Evolutionary conservation across 352 stramenopile species (phyloP).

Genomic region (Globisporangium emineosum): DNA sequence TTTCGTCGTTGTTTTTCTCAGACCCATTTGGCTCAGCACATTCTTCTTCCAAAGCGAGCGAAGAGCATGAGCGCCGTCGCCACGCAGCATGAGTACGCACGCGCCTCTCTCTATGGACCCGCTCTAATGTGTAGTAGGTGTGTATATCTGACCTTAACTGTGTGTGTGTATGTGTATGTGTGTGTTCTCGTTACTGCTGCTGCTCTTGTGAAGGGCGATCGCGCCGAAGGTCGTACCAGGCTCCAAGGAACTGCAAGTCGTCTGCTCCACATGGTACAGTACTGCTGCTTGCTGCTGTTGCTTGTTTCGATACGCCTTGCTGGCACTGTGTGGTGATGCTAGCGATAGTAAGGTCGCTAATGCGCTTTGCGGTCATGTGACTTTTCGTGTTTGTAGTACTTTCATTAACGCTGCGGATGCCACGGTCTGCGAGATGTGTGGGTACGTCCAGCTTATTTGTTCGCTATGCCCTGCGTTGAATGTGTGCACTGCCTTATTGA

Average conservation of each 20-base stretch:
- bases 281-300: not conserved
- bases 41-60: not conserved
- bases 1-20: constrained; percentile 4
- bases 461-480: not conserved
- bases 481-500: not conserved
- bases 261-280: constrained; percentile 50
- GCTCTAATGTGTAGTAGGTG: no score
- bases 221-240: constrained; percentile 59
- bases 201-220: constrained; percentile 17
- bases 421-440: constrained; percentile 67
- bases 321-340: not conserved
- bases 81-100: not conserved
- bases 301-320: not conserved
- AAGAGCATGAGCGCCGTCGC: not conserved
- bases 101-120: not conserved
- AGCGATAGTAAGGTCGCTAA: not conserved
- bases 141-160: not conserved
- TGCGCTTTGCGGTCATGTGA: not conserved
- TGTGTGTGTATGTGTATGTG: not conserved
- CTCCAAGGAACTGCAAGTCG: constrained; percentile 49
- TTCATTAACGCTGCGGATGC: constrained; percentile 63
- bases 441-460: constrained; percentile 28
- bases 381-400: constrained; percentile 31
- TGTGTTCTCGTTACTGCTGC: not conserved
- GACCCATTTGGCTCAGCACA: not conserved